Evolutionary conservation across 1,284 basidiomycete genomes (phyloP).

Genomic region (Coniophora puteana): DNA sequence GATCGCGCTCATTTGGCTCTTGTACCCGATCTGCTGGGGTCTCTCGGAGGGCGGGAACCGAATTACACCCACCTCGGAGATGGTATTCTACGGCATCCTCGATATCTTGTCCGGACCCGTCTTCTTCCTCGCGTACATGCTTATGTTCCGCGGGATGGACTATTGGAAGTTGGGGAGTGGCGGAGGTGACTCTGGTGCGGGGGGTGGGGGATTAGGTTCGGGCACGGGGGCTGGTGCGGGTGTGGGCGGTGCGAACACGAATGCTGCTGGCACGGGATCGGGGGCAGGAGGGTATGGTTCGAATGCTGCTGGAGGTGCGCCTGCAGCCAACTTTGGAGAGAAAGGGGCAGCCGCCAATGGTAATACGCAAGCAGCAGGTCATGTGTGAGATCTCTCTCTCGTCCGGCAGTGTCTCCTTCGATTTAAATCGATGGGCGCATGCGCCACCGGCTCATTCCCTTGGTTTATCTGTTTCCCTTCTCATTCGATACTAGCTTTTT

Average conservation of each 20-base stretch:
- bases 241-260: neutral
- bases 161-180: conserved; percentile 21
- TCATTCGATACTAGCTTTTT: no score
- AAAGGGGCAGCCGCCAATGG: no score
- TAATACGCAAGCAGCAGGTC: no score
- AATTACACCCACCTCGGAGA: conserved; percentile 40
- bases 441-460: no score
- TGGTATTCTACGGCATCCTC: conserved; percentile 59
- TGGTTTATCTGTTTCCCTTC: no score
- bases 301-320: no score
- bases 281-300: no score
- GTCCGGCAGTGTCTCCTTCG: no score
- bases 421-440: no score
- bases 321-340: no score
- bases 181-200: conserved; percentile 7
- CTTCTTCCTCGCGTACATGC: conserved; percentile 35
- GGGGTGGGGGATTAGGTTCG: conserved; percentile 9
- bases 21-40: conserved; percentile 49
- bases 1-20: conserved; percentile 46
- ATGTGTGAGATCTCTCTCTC: no score
- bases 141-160: conserved; percentile 24
- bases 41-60: conserved; percentile 44
- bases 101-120: conserved; percentile 54
- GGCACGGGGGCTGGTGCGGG: conserved; percentile 1
- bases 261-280: conserved; percentile 3